Evolutionary conservation across 2,329 filamentous ascomycete species (phyloP).

Genomic region (Aspergillus intermedius): DNA sequence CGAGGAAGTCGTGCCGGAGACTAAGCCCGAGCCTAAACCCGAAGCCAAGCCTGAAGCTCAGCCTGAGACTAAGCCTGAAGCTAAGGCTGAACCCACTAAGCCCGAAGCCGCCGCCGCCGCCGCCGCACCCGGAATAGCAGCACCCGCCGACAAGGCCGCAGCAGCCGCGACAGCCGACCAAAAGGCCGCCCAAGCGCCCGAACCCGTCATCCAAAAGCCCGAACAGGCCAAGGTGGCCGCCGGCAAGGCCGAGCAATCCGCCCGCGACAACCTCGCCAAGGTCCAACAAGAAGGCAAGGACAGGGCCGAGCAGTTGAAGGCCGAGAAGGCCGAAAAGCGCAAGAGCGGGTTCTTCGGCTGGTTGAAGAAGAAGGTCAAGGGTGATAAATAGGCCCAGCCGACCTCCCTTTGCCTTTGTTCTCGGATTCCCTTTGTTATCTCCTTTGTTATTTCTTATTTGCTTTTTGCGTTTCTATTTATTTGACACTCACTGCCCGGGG

Average conservation of each 20-base stretch:
- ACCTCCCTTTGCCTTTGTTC: too few species aligned
- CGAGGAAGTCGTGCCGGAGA: background rate
- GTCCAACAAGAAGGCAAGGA: constrained; percentile 10
- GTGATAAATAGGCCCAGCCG: background rate
- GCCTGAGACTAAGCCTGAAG: constrained; percentile 1
- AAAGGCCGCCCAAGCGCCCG: background rate
- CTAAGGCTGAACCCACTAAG: background rate
- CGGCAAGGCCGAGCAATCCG: constrained; percentile 2
- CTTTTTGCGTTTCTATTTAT: too few species aligned
- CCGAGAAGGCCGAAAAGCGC: constrained; percentile 15
- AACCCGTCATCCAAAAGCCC: constrained; percentile 6
- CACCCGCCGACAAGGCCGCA: background rate
- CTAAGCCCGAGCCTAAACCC: background rate
- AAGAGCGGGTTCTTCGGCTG: constrained; percentile 23
- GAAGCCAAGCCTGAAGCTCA: background rate
- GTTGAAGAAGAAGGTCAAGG: constrained; percentile 26
- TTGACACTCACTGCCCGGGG: too few species aligned
- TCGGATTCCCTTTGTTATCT: too few species aligned
- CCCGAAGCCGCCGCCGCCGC: too few species aligned
- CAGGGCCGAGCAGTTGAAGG: constrained; percentile 5
- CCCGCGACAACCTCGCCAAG: constrained; percentile 5
- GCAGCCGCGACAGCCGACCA: background rate
- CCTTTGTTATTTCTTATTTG: too few species aligned
- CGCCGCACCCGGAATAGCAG: too few species aligned
- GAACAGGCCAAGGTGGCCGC: constrained; percentile 5